These are phyloP conservation scores for Peniophora sp. DNA, from an alignment of 1,284 basidiomycete species.

Conservation along the genomic window DNA sequence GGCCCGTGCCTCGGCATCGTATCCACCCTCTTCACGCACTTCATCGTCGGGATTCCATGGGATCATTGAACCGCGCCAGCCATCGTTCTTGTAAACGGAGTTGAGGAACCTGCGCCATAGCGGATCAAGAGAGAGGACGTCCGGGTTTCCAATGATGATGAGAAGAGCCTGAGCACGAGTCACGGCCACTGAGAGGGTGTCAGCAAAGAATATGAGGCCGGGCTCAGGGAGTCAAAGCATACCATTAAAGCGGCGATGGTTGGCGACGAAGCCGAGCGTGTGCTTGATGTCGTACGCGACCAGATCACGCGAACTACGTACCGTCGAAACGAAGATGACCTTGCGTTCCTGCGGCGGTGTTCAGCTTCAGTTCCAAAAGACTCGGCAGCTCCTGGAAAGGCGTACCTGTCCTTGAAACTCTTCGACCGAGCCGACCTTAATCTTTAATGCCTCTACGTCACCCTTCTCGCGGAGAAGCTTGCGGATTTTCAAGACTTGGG, in stretches of 20 bases:
- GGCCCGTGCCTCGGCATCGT: conserved; percentile 20
- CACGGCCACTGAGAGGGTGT: conserved; percentile 36
- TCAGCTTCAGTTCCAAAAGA: too few relatives aligned
- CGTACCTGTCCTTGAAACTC: conserved; percentile 45
- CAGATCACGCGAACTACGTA: conserved; percentile 49
- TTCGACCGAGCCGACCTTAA: conserved; percentile 57
- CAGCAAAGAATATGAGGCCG: too few relatives aligned
- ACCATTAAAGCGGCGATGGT: conserved; percentile 59
- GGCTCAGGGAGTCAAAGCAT: conserved; percentile 12
- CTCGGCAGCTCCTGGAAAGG: too few relatives aligned
- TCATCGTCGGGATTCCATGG: conserved; percentile 34
- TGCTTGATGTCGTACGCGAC: conserved; percentile 49
- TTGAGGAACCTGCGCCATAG: conserved; percentile 49
- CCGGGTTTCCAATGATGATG: conserved; percentile 46
- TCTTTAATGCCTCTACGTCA: conserved; percentile 17
- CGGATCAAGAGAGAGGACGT: conserved; percentile 47
- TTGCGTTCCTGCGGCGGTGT: too few relatives aligned
- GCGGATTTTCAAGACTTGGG: conserved; percentile 46
- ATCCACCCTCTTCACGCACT: conserved; percentile 21
- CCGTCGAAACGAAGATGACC: conserved; percentile 60
- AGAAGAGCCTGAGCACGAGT: conserved; percentile 50
- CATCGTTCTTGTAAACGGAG: conserved; percentile 36
- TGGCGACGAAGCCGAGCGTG: conserved; percentile 58
- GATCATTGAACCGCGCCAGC: conserved; percentile 40
- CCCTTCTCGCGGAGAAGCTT: conserved; percentile 16